Percentiles rank a stretch among this genome's conserved stretches.
Evolutionary conservation across 208 protist genomes (phyloP).

Genomic region (Plasmodiophora brassicae): DNA sequence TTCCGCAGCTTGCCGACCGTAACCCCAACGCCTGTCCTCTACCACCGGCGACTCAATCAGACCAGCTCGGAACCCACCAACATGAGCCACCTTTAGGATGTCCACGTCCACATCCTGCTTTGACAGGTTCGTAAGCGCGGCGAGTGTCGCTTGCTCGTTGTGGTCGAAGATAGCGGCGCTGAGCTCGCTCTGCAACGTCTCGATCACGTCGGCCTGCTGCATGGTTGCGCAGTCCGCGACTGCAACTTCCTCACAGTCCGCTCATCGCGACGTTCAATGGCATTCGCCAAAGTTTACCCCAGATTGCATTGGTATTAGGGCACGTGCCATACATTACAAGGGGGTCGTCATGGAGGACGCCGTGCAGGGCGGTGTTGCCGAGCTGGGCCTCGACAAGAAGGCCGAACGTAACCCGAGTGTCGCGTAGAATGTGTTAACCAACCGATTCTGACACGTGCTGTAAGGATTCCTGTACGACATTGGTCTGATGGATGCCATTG

Average conservation of each 20-base stretch:
- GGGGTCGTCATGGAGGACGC: neutral
- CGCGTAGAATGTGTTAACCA: neutral
- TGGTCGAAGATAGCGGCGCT: neutral
- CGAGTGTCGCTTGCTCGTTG: neutral
- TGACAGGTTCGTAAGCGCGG: neutral
- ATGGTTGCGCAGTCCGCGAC: too few species aligned
- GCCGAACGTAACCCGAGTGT: neutral
- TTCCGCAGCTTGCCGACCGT: neutral
- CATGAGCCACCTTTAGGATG: neutral
- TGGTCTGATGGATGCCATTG: neutral
- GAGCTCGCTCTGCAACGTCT: neutral
- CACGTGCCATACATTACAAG: too few species aligned
- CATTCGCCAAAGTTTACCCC: too few species aligned
- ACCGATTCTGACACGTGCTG: neutral
- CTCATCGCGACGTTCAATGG: too few species aligned
- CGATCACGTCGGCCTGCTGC: neutral
- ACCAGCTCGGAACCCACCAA: too few species aligned
- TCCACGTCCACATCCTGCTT: neutral
- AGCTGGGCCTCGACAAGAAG: neutral
- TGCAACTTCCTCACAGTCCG: too few species aligned
- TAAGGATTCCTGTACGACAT: neutral
- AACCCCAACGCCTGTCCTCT: constrained; percentile 1
- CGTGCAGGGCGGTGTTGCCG: neutral
- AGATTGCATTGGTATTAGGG: too few species aligned
- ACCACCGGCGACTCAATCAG: too few species aligned